Base-by-base conservation (phyloP, 148 eudicot genomes). In the Rhododendron henanense region DNA sequence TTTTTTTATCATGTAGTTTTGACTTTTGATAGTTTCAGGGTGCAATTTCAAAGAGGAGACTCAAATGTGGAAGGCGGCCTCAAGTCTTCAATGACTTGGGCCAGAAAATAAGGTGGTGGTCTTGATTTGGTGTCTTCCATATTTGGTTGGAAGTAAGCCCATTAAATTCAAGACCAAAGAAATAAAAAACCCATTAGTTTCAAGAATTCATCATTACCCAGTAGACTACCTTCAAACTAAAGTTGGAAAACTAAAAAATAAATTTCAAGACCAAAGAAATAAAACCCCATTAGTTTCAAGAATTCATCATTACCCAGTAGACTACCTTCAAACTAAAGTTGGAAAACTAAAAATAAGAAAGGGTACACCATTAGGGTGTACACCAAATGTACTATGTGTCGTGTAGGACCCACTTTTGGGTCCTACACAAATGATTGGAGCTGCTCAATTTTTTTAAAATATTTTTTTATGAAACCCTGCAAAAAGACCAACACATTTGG, bases 31-130 rank as follows among this genome's bases (percentile, higher is more conserved):
- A 71, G 41, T 39, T 80, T 25, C 39, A 31, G 83, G 45, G 47
- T 57, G 31, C 1, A 57, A 59, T 81, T 81, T 81, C 84, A 57
- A 81, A 81, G 84, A 59, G 71, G 10, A 81, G 73, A 59, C 84
- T 57, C 21, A 25, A 81, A 81, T 33, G 28, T 57, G 50, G 84
- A 81, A 55, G 50, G 18, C 19, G 47, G 84, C 28, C 69, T 35
- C n/a, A 15, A 81, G 65, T 53, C 83, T 48, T 25, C 5, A n/a
- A 47, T 44, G 39, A 79, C 63, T 41, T 41, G 59, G 82, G 76
- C 41, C 76, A 31, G 19, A 71, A 71, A 71, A 71, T 33, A 71
- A 33, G 41, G 35, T 25, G 76, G 21, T 33, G 76, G 19, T 33
- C 76, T 33, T 15, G 76, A 71, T 28, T 31, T 18, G 35, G 35